Evolutionary conservation across 352 stramenopile genomes (phyloP).

Genomic region (Plasmopara halstedii): DNA sequence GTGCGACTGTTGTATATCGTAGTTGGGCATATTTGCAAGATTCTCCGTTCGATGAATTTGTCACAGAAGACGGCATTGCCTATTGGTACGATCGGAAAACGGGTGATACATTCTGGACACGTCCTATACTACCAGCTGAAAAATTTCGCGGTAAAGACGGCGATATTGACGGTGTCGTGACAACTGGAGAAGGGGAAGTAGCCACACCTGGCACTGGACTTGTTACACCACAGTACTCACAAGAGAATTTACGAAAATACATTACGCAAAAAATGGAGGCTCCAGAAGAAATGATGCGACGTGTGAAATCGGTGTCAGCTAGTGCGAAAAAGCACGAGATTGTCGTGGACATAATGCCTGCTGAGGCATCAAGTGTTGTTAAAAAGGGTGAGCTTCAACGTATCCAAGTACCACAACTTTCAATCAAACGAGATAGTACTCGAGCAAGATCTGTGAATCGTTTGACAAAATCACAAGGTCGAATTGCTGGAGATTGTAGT

Average conservation of each 20-base stretch:
- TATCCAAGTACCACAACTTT: constrained; percentile 49
- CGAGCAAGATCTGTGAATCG: constrained; percentile 14
- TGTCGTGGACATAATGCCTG: constrained; percentile 24
- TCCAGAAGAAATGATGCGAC: constrained; percentile 47
- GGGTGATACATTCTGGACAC: constrained; percentile 89
- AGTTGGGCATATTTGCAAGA: constrained; percentile 90
- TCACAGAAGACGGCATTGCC: constrained; percentile 83
- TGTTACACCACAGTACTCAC: constrained; percentile 32
- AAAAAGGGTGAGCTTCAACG: constrained; percentile 29
- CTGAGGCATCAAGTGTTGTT: background rate
- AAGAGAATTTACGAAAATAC: constrained; percentile 75
- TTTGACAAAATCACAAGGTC: constrained; percentile 15
- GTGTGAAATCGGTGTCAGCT: constrained; percentile 38
- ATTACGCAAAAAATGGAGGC: constrained; percentile 83
- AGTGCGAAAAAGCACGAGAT: constrained; percentile 68
- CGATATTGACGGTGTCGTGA: constrained; percentile 74
- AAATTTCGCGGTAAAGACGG: constrained; percentile 62
- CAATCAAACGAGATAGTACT: constrained; percentile 16
- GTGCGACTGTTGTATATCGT: constrained; percentile 84
- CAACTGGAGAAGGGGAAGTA: constrained; percentile 59
- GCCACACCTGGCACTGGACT: constrained; percentile 65
- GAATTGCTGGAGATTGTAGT: constrained; percentile 1
- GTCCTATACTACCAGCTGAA: constrained; percentile 76
- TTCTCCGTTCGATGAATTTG: constrained; percentile 82
- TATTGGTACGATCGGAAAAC: constrained; percentile 85